Evolutionary conservation across 208 protist species (phyloP).

Genomic region (Trypanosoma mega): DNA sequence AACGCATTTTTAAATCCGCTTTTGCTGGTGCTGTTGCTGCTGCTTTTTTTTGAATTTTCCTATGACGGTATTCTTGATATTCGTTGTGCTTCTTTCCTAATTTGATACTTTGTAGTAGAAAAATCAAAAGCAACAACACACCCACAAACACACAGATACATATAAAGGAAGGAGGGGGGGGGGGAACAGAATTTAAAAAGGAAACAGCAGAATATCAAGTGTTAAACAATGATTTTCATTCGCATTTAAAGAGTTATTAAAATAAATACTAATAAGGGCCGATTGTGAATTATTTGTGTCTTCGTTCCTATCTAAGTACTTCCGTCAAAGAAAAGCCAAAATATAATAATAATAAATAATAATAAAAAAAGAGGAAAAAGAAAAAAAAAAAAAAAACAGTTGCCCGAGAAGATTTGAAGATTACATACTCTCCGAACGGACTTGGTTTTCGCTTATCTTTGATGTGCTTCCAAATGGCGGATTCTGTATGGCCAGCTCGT

Average conservation of each 20-base stretch:
- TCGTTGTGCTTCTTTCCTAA: too few species aligned
- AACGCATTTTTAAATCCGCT: constrained; percentile 51
- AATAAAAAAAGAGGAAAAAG: constrained; percentile 12
- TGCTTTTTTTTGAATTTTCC: too few species aligned
- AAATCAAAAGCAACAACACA: constrained; percentile 5
- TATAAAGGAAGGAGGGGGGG: not conserved
- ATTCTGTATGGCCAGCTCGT: constrained; percentile 62
- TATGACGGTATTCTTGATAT: too few species aligned
- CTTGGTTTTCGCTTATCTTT: constrained; percentile 68
- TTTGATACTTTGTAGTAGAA: not conserved
- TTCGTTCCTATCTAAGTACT: too few species aligned
- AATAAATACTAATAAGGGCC: too few species aligned
- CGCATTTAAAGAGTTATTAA: too few species aligned
- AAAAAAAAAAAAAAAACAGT: constrained; percentile 7
- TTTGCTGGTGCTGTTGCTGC: too few species aligned
- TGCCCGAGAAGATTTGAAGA: not conserved
- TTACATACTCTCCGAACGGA: constrained; percentile 26
- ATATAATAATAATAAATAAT: too few species aligned
- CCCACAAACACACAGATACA: not conserved
- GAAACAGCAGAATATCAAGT: constrained; percentile 3
- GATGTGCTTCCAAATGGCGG: constrained; percentile 73
- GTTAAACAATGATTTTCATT: too few species aligned
- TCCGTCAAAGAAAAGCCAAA: too few species aligned
- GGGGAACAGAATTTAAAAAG: not conserved
- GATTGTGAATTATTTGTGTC: too few species aligned